These are phyloP conservation scores for Colletotrichum tropicale DNA, from an alignment of 2,329 filamentous ascomycete genomes.

Conservation along the genomic window DNA sequence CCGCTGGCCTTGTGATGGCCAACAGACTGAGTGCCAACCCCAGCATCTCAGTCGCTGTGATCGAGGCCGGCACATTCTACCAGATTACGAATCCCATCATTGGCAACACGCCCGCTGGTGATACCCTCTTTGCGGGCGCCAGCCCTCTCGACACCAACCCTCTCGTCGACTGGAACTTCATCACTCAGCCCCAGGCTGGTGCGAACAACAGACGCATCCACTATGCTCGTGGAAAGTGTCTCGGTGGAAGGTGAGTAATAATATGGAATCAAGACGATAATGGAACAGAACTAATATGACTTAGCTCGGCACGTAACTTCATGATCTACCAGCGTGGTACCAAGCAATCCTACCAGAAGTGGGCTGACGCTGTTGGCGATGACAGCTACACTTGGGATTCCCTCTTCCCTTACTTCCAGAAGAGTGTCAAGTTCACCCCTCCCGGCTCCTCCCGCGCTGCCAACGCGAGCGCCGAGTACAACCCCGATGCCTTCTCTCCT, in stretches of 20 bases:
- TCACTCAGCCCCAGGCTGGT: conserved; percentile 28
- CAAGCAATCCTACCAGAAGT: conserved; percentile 28
- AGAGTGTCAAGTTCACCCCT: conserved; percentile 33
- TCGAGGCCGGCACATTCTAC: conserved; percentile 41
- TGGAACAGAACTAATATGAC: neutral
- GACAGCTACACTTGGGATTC: conserved; percentile 31
- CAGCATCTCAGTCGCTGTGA: conserved; percentile 34
- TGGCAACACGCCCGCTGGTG: conserved; percentile 23
- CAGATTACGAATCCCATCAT: conserved; percentile 32
- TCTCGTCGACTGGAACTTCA: conserved; percentile 33
- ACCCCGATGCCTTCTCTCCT: conserved; percentile 27
- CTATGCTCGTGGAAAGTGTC: conserved; percentile 39
- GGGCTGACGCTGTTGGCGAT: conserved; percentile 36
- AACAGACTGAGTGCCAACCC: conserved; percentile 32
- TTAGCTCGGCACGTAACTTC: conserved; percentile 29
- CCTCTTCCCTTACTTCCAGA: conserved; percentile 35
- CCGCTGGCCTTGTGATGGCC: conserved; percentile 37
- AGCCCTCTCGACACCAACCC: conserved; percentile 21
- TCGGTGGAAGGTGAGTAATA: conserved; percentile 27
- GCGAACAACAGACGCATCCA: conserved; percentile 31
- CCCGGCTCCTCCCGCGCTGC: conserved; percentile 22
- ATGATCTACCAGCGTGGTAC: conserved; percentile 31
- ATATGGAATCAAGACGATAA: neutral
- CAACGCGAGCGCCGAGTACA: conserved; percentile 26
- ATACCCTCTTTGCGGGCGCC: neutral